Evolutionary conservation across 225 moss, liverwort and hornwort species (phyloP).

Genomic region (Thuidium tamariscinum): DNA sequence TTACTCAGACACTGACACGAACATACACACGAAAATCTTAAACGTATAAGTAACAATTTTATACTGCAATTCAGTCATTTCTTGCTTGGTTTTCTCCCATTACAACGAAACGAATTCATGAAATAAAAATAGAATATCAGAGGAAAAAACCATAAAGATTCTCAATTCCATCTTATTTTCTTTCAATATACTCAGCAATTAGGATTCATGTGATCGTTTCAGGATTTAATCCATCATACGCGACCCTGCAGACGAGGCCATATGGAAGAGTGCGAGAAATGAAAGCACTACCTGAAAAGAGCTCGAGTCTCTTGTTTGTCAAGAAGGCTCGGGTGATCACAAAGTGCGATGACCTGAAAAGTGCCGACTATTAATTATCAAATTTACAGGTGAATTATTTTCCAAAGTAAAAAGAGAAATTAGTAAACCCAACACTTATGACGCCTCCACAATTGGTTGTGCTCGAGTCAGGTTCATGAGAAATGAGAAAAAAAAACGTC

Average conservation of each 20-base stretch:
- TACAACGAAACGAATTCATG: neutral
- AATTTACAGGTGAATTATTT: neutral
- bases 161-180: neutral
- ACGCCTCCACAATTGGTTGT: neutral
- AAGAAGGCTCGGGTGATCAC: conserved; percentile 78
- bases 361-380: neutral
- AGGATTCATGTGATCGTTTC: neutral
- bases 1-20: neutral
- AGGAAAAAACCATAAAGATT: neutral
- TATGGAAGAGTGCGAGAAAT: neutral
- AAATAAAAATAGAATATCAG: neutral
- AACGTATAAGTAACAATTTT: neutral
- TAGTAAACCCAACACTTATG: neutral
- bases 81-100: neutral
- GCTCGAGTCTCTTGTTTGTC: conserved; percentile 64
- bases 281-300: conserved; percentile 65
- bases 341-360: conserved; percentile 75
- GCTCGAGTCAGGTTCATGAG: neutral
- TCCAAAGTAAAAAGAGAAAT: neutral
- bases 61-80: neutral
- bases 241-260: neutral
- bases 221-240: neutral
- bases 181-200: neutral
- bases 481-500: neutral
- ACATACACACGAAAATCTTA: neutral